phyloP scores from a whole-genome alignment of 192 early-diverging fungal genomes.

The Helicostylum pulchrum region DNA sequence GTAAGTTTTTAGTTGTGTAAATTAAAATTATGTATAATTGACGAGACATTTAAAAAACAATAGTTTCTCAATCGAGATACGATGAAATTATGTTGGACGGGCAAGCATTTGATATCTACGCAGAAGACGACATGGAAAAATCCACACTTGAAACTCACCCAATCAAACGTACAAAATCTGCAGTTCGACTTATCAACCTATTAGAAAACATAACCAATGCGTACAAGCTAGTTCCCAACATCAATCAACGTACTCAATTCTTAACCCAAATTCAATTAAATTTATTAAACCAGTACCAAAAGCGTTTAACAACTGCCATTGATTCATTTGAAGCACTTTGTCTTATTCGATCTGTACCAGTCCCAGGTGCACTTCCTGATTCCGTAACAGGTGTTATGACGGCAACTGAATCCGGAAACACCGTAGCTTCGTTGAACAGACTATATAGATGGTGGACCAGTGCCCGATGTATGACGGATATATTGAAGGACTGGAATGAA shows the following conservation, averaged over 20 bases:
- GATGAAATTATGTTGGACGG: conserved; percentile 58
- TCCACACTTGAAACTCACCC: conserved; percentile 35
- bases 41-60: background rate
- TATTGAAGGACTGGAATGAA: conserved; percentile 51
- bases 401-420: conserved; percentile 30
- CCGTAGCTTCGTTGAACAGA: conserved; percentile 41
- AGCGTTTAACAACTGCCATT: conserved; percentile 49
- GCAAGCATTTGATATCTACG: conserved; percentile 58
- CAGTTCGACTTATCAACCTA: conserved; percentile 55
- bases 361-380: conserved; percentile 54
- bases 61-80: conserved; percentile 58
- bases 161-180: conserved; percentile 59
- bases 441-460: conserved; percentile 54
- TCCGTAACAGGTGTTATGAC: conserved; percentile 43
- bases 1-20: conserved; percentile 33
- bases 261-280: conserved; percentile 62
- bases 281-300: conserved; percentile 51
- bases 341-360: conserved; percentile 39
- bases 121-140: conserved; percentile 23
- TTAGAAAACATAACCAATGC: conserved; percentile 62
- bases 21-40: background rate
- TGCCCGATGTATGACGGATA: conserved; percentile 39
- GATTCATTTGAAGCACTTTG: conserved; percentile 52
- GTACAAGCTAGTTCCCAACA: conserved; percentile 53
- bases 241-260: conserved; percentile 55